phyloP scores from a whole-genome alignment of 768 basidiomycete species.

The Kwoniella sp. region DNA sequence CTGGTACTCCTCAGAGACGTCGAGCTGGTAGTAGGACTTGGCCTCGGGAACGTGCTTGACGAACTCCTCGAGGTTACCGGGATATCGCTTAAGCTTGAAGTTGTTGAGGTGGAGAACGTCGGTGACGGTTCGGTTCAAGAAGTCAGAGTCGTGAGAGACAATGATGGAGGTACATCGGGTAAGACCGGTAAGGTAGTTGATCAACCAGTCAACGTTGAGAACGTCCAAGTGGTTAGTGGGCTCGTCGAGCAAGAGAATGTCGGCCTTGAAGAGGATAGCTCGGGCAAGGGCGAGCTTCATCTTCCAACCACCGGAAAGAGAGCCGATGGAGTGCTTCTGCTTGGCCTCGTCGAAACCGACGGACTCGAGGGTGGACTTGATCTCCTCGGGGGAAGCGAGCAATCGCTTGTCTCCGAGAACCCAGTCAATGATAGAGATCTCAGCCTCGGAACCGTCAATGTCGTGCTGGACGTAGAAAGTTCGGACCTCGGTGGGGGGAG shows the following conservation, averaged over 20 bases:
- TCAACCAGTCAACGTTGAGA: constrained; percentile 95
- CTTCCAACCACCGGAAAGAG: constrained; percentile 98
- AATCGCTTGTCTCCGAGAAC: constrained; percentile 84
- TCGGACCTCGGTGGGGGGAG: constrained; percentile 92
- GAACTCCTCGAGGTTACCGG: constrained; percentile 92
- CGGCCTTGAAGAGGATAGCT: constrained; percentile 97
- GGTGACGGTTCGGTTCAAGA: constrained; percentile 98
- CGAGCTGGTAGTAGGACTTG: constrained; percentile 95
- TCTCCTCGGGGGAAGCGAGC: constrained; percentile 68
- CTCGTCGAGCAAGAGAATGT: constrained; percentile 94
- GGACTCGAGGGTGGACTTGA: constrained; percentile 77
- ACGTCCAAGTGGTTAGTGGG: constrained; percentile 88
- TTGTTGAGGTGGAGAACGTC: constrained; percentile 97
- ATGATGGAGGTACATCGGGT: constrained; percentile 95
- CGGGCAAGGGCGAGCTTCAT: constrained; percentile 98
- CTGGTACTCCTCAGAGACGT: constrained; percentile 94
- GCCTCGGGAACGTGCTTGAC: constrained; percentile 94
- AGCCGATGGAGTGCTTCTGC: constrained; percentile 81
- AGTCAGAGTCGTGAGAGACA: constrained; percentile 94
- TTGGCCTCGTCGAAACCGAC: constrained; percentile 91
- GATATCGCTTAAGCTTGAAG: constrained; percentile 95
- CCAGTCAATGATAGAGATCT: constrained; percentile 85
- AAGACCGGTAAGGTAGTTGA: constrained; percentile 84
- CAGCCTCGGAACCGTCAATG: constrained; percentile 92
- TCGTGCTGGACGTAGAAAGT: constrained; percentile 99